Evolutionary conservation across 495 filamentous ascomycete genomes (phyloP), one percentile per base, ranked within the genome.

Genomic region (Penicillium arizonense): DNA sequence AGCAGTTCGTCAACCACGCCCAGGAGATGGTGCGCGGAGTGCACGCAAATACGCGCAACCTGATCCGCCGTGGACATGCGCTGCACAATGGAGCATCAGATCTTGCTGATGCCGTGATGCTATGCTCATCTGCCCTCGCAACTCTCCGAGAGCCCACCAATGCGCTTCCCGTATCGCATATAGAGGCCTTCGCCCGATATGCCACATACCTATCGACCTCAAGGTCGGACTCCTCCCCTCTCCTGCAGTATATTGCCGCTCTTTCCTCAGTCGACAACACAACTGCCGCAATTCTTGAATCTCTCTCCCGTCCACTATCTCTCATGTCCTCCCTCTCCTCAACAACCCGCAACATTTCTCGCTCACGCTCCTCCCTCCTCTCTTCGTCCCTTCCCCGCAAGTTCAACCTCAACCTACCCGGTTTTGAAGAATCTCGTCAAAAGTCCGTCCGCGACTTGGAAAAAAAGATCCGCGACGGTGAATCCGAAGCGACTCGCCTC

Each of bases 1-100:
- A 97, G 60, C 85, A 91, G 61, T 97, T 97, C 67, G 83, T 96
- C 42, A 83, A 85, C 40, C 87, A 95, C 62, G 93, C 94, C 3
- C 81, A 91, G 54, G 91, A 96, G 41, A 90, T 89, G 63, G 86
- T 97, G 47, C 84, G 89, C 35, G 84, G 86, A 55, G 82, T 96
- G 55, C 89, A 93, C 59, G 84, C 83, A 58, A 86, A 90, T 54
- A 91, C 88, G 3, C 87, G 86, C 61, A 89, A 82, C 51, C 81
- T 94, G 47, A 85, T 92, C 35, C 83, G 94, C 24, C 63, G 64
- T 9, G 72, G 67, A 20, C 58, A 71, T 36, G 61, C 64, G 5
- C 57, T 72, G 3, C 61, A 70, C 26, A 72, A 74, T 48, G 74
- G 59, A 11, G 40, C 56, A 13, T 57, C 65, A 71, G 90, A 96